phyloP scores from a whole-genome alignment of 768 basidiomycete genomes.

The Rhizopogon vesiculosus region DNA sequence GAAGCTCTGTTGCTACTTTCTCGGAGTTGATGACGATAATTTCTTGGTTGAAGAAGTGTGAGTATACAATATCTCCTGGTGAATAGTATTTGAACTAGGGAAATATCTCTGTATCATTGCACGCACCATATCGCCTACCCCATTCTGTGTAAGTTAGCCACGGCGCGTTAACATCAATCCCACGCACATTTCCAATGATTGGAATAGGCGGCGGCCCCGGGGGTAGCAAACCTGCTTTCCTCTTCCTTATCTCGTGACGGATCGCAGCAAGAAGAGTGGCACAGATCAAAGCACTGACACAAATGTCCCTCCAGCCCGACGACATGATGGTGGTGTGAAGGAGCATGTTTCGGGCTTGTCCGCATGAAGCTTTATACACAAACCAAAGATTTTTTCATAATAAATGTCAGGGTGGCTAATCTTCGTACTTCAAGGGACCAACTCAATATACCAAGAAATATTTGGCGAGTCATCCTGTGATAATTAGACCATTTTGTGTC shows the following conservation, averaged over 20 bases:
- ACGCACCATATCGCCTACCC: slow-evolving; percentile 12
- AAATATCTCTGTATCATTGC: neutral
- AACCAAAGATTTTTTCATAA: neutral
- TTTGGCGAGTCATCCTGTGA: too few species aligned
- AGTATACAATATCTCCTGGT: slow-evolving; percentile 23
- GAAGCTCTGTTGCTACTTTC: slow-evolving; percentile 19
- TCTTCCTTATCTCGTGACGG: slow-evolving; percentile 5
- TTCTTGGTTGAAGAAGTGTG: slow-evolving; percentile 14
- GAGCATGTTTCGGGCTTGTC: neutral
- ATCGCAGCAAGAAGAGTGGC: slow-evolving; percentile 2
- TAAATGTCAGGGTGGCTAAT: too few species aligned
- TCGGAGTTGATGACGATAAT: slow-evolving; percentile 24
- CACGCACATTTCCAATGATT: slow-evolving; percentile 15
- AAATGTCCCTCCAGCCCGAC: slow-evolving; percentile 9
- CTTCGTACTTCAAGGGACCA: too few species aligned
- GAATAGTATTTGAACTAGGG: neutral
- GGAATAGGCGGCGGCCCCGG: slow-evolving; percentile 17
- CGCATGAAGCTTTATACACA: neutral
- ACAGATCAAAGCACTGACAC: slow-evolving; percentile 8
- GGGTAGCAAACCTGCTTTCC: slow-evolving; percentile 8
- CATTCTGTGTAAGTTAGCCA: slow-evolving; percentile 19
- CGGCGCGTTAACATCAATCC: slow-evolving; percentile 7
- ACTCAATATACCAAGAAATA: too few species aligned
- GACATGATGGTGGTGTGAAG: neutral
- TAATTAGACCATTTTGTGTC: too few species aligned